These are phyloP conservation scores for Pichia paraexigua DNA, from an alignment of 805 yeast genomes.

Conservation along the genomic window DNA sequence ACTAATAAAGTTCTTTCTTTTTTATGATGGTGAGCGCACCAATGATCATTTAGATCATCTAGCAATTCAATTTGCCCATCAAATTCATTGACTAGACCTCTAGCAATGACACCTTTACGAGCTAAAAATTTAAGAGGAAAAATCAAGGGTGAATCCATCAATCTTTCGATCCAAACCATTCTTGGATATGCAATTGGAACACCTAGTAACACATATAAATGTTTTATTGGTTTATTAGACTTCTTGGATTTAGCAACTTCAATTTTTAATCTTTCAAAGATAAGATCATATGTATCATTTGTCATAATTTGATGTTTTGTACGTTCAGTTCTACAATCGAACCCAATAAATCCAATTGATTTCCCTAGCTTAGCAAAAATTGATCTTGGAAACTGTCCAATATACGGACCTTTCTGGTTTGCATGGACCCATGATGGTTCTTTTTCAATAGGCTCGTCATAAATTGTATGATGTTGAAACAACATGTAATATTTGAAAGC, in stretches of 20 bases:
- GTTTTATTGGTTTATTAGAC: constrained; percentile 47
- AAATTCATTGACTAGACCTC: constrained; percentile 80
- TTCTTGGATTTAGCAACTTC: constrained; percentile 43
- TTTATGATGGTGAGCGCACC: constrained; percentile 90
- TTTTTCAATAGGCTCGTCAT: constrained; percentile 31
- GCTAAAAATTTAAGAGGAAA: constrained; percentile 59
- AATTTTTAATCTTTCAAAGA: constrained; percentile 50
- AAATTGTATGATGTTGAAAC: constrained; percentile 77
- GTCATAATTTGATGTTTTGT: constrained; percentile 49
- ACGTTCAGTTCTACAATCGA: constrained; percentile 93
- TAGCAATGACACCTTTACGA: constrained; percentile 50
- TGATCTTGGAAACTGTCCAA: constrained; percentile 59
- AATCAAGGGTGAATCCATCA: constrained; percentile 55
- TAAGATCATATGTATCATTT: constrained; percentile 44
- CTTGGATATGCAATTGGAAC: constrained; percentile 95
- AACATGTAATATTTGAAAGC: constrained; percentile 86
- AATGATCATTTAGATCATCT: constrained; percentile 92
- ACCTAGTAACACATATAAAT: constrained; percentile 76
- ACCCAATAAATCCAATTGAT: constrained; percentile 61
- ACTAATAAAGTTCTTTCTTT: constrained; percentile 70
- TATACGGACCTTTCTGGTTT: constrained; percentile 52
- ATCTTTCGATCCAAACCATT: constrained; percentile 78
- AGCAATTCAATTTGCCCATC: constrained; percentile 87
- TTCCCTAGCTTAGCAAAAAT: constrained; percentile 67
- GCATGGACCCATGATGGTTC: constrained; percentile 63